These are phyloP conservation scores for Thalassiosira exigua DNA, from an alignment of 352 stramenopile species.

Conservation along the genomic window DNA sequence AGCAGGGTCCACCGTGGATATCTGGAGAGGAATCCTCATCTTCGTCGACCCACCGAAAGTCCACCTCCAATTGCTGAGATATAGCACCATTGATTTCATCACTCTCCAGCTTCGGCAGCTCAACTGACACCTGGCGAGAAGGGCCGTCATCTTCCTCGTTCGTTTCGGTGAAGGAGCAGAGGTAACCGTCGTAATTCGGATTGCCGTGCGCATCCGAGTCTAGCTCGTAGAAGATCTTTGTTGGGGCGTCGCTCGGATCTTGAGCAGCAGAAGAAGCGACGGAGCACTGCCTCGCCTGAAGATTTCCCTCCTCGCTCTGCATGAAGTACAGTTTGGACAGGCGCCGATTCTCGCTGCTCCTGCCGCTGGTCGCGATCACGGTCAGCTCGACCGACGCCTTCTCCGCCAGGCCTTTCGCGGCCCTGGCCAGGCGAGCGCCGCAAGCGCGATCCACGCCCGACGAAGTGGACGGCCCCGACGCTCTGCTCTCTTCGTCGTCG, in stretches of 20 bases:
- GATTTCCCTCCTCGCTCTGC: constrained; percentile 17
- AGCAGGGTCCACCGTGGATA: background rate
- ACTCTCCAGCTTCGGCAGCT: constrained; percentile 27
- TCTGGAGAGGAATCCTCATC: background rate
- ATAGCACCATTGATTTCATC: constrained; percentile 40
- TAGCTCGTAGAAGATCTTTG: background rate
- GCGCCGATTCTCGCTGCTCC: constrained; percentile 4
- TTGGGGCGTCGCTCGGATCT: background rate
- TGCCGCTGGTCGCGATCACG: background rate
- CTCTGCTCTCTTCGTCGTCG: background rate
- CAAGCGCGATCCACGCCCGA: background rate
- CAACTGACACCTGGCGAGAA: background rate
- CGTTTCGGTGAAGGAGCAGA: background rate
- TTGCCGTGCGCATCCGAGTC: background rate
- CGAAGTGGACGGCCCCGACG: background rate
- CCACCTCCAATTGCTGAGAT: constrained; percentile 14
- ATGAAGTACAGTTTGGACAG: constrained; percentile 13
- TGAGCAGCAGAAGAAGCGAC: background rate
- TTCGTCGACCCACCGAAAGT: constrained; percentile 21
- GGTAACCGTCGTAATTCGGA: background rate
- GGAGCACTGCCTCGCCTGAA: background rate
- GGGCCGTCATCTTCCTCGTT: background rate
- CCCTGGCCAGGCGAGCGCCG: constrained; percentile 5
- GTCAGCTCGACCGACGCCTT: constrained; percentile 17
- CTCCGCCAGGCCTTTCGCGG: constrained; percentile 9